Evolutionary conservation across 176 grass and related monocot genomes (phyloP), one percentile per base, ranked within the genome.

Genomic region (Juncus inflexus): DNA sequence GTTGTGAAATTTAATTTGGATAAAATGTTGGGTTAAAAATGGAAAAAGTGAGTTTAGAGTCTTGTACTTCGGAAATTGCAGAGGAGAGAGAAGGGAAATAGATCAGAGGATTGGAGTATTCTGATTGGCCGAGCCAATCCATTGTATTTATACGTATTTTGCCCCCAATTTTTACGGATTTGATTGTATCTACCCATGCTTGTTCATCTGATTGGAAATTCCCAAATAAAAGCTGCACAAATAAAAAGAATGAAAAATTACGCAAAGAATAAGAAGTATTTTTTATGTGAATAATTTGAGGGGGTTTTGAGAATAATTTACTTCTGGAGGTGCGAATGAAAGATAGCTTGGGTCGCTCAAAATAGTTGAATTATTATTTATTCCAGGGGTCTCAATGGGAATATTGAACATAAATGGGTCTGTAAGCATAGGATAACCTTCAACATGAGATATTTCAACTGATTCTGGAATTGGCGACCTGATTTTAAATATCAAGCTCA

Each of bases 251-350:
- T 81, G 40, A 45, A 55, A 58, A 74, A 63, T 42, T 53, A 74
- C 39, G 10, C 15, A 37, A 52, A 62, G 45, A 78, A 62, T 64
- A 75, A 12, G 12, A 70, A 10, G 42, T 28, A 71, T 60, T 0
- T 69, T 9, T 67, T 40, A 67, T 0, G 52, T 58, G 15, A 71
- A 5, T 51, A 55, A 14, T 55, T 42, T 42, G 11, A 12, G n/a
- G 38, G 35, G 54, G 3, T 58, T 41, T 50, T 3, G 7, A 52
- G 12, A 47, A 53, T 64, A 61, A 13, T 70, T 81, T 78, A 84
- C 83, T 87, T 97, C 94, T 51, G 94, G 94, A 50, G 88, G 94
- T 52, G 94, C 77, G 82, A 91, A 97, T 4, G 94, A 97, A 75
- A 97, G 87, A 67, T 97, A 97, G 45, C 94, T 97, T 12, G 70